These are phyloP conservation scores for Aspergillus carbonarius DNA, from an alignment of 2,329 filamentous ascomycete species.

Conservation along the genomic window DNA sequence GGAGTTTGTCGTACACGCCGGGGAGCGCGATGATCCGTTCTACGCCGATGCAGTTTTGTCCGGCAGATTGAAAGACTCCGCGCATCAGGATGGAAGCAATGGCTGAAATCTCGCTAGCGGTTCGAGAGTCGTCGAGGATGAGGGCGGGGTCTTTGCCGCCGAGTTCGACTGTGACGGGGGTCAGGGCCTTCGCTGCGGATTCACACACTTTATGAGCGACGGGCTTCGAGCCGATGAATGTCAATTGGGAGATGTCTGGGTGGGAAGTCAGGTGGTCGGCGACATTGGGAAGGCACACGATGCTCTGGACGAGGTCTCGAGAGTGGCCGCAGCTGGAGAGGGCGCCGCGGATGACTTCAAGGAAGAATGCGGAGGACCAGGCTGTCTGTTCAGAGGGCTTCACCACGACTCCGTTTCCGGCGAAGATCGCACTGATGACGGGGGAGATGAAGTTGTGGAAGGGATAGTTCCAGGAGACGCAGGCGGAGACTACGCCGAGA, in stretches of 20 bases:
- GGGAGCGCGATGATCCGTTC: slow-evolving; percentile 85
- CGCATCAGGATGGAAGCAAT: slow-evolving; percentile 83
- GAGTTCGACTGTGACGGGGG: slow-evolving; percentile 83
- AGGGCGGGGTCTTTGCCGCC: slow-evolving; percentile 94
- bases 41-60: slow-evolving; percentile 97
- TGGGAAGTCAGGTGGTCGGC: slow-evolving; percentile 83
- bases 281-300: slow-evolving; percentile 83
- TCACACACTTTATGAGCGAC: slow-evolving; percentile 86
- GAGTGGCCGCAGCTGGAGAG: slow-evolving; percentile 80
- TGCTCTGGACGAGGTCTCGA: slow-evolving; percentile 75
- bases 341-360: slow-evolving; percentile 73
- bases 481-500: slow-evolving; percentile 84
- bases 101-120: slow-evolving; percentile 58
- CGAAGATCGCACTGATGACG: slow-evolving; percentile 84
- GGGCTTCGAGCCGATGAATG: slow-evolving; percentile 88
- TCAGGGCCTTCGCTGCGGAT: slow-evolving; percentile 82
- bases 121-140: slow-evolving; percentile 74
- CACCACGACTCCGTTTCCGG: slow-evolving; percentile 87
- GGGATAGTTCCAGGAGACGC: slow-evolving; percentile 95
- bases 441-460: slow-evolving; percentile 95
- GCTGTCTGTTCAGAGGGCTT: slow-evolving; percentile 95
- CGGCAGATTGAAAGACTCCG: slow-evolving; percentile 90
- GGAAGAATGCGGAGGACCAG: slow-evolving; percentile 85
- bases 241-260: slow-evolving; percentile 79
- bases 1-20: slow-evolving; percentile 70